These are phyloP conservation scores for Saccharomycopsis crataegensis DNA, from an alignment of 1,139 yeast species.

Conservation along the genomic window DNA sequence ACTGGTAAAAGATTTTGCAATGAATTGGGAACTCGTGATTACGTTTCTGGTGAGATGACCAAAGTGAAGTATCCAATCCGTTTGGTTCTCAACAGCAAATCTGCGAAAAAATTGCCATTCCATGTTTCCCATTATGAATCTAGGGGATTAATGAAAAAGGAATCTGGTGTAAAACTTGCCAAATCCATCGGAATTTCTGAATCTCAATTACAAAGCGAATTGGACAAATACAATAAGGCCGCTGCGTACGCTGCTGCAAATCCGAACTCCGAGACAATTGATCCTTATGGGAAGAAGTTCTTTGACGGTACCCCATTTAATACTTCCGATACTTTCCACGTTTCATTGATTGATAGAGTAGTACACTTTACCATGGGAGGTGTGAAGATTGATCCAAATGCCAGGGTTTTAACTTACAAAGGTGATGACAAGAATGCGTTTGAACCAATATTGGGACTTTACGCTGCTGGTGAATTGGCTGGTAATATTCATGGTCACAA, in stretches of 20 bases:
- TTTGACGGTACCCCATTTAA: slow-evolving; percentile 46
- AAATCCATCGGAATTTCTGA: slow-evolving; percentile 35
- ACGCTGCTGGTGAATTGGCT: slow-evolving; percentile 75
- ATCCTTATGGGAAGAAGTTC: slow-evolving; percentile 43
- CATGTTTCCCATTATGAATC: slow-evolving; percentile 62
- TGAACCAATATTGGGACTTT: slow-evolving; percentile 48
- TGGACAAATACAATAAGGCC: slow-evolving; percentile 39
- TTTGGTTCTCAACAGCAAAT: slow-evolving; percentile 38
- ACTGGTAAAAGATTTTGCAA: slow-evolving; percentile 64
- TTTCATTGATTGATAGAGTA: slow-evolving; percentile 61
- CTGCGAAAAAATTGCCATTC: slow-evolving; percentile 41
- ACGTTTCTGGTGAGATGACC: slow-evolving; percentile 56
- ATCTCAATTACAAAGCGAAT: slow-evolving; percentile 31
- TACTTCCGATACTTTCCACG: slow-evolving; percentile 31
- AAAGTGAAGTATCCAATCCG: slow-evolving; percentile 46
- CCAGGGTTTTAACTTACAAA: slow-evolving; percentile 44
- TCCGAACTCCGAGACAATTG: slow-evolving; percentile 24
- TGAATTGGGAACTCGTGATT: slow-evolving; percentile 65
- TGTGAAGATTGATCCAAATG: slow-evolving; percentile 51
- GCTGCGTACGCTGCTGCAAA: slow-evolving; percentile 32
- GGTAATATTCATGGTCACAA: slow-evolving; percentile 81
- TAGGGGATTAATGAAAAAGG: slow-evolving; percentile 53
- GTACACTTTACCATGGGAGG: slow-evolving; percentile 89
- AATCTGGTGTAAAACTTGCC: slow-evolving; percentile 43
- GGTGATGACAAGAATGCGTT: slow-evolving; percentile 23